Base-by-base conservation (phyloP, 2,329 filamentous ascomycete species). In the Epichloe sp. region DNA sequence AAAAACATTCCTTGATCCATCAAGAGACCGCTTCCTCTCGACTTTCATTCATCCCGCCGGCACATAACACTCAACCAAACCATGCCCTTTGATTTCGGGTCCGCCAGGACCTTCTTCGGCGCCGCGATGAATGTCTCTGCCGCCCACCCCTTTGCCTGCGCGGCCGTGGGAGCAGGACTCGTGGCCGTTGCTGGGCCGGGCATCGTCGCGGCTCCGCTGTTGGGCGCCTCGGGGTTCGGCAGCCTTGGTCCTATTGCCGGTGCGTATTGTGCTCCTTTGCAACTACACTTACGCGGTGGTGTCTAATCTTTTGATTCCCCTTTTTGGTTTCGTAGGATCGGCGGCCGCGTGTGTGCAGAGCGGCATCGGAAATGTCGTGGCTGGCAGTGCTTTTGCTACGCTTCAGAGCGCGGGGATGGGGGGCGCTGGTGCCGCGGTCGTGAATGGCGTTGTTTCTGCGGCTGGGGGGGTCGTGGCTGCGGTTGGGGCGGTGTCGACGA, bases 321-420 rank as follows among this genome's bases (percentile, higher is more conserved):
- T 26, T 26, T 26, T 26, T 7, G 7, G 7, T 26, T 26, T 8
- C 2, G 7, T 11, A 49, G 40, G 47, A n/a, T 8, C 40, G 3
- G 0, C 0, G 1, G 48, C 48, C 10, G 41, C 48, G 4, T 3
- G 8, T 2, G 41, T 57, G 0, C 65, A 68, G n/a, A 56, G 56
- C 10, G 35, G 40, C 1, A 60, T 65, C 0, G 65, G 65, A 1
- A 65, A 56, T 21, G 61, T 66, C 4, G 55, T 17, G 0, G 58
- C 57, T 0, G 48, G 52, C 0, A 55, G 60, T 5, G 0, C 56
- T 1, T 67, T 68, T 21, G 61, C 66, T 1, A 59, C 49, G 2
- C 55, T 67, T 0, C 61, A 66, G 55, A 67, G 64, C 42, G 66
- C 63, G 0, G 66, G 51, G 0, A 56, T 55, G 3, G 63, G 59